These are phyloP conservation scores for Gynandropsis gynandra DNA, from an alignment of 345 rosid genomes.

Conservation along the genomic window DNA sequence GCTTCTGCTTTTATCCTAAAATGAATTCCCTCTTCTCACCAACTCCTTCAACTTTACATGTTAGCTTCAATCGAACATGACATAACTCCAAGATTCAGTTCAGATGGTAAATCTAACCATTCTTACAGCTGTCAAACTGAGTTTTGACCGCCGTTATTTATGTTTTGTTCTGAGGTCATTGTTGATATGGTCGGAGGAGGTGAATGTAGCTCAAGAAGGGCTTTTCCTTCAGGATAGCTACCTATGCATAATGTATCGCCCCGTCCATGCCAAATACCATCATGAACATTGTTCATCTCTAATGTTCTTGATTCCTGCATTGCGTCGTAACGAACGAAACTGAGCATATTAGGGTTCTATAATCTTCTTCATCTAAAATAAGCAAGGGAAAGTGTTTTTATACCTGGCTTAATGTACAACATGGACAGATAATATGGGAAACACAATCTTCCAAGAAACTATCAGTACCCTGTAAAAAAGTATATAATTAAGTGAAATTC, in stretches of 20 bases:
- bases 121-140: too few species aligned
- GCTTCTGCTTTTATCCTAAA: too few species aligned
- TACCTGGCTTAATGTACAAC: conserved; percentile 80
- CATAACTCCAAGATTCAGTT: too few species aligned
- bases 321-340: not conserved
- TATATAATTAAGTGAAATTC: not conserved
- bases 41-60: too few species aligned
- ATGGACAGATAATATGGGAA: conserved; percentile 72
- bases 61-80: too few species aligned
- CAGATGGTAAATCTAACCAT: too few species aligned
- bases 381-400: too few species aligned
- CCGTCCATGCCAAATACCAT: conserved; percentile 89
- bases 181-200: conserved; percentile 37
- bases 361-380: too few species aligned
- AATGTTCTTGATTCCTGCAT: conserved; percentile 79
- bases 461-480: conserved; percentile 51
- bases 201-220: conserved; percentile 42
- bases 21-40: too few species aligned
- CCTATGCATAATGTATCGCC: conserved; percentile 82
- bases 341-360: too few species aligned
- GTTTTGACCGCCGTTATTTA: not conserved
- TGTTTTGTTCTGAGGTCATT: conserved; percentile 28
- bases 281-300: conserved; percentile 95
- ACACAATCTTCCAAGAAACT: conserved; percentile 62
- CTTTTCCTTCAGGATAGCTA: conserved; percentile 45